Evolutionary conservation across 169 alveolate genomes (phyloP).

Genomic region (Blepharisma undulans): DNA sequence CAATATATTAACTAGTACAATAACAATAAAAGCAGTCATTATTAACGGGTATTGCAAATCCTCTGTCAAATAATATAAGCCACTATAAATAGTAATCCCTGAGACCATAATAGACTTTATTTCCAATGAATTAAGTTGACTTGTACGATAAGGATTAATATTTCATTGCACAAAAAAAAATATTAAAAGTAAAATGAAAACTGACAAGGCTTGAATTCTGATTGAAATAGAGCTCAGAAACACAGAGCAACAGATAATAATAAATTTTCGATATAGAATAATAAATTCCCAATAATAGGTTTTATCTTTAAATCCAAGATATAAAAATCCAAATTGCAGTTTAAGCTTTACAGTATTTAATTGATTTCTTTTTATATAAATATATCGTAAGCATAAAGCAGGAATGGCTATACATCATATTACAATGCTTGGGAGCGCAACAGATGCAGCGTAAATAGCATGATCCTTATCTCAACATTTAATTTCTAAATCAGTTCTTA

Average conservation of each 20-base stretch:
- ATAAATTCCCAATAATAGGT: constrained; percentile 60
- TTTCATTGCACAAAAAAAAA: constrained; percentile 35
- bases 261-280: constrained; percentile 48
- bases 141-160: constrained; percentile 35
- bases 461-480: constrained; percentile 43
- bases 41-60: too few relatives aligned
- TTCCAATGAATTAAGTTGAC: constrained; percentile 48
- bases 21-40: too few relatives aligned
- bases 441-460: not conserved
- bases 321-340: constrained; percentile 47
- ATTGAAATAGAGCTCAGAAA: constrained; percentile 32
- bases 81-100: constrained; percentile 50
- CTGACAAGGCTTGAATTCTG: constrained; percentile 48
- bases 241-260: constrained; percentile 38
- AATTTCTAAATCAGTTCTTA: constrained; percentile 18
- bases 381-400: constrained; percentile 18
- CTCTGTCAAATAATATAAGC: constrained; percentile 40
- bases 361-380: constrained; percentile 4
- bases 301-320: constrained; percentile 43
- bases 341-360: constrained; percentile 26
- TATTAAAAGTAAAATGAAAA: constrained; percentile 33
- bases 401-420: constrained; percentile 62
- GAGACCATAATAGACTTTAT: constrained; percentile 35
- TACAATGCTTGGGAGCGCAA: constrained; percentile 54
- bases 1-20: too few relatives aligned